Evolutionary conservation across 345 rosid genomes (phyloP).

Genomic region (Sisymbrium altissimum): DNA sequence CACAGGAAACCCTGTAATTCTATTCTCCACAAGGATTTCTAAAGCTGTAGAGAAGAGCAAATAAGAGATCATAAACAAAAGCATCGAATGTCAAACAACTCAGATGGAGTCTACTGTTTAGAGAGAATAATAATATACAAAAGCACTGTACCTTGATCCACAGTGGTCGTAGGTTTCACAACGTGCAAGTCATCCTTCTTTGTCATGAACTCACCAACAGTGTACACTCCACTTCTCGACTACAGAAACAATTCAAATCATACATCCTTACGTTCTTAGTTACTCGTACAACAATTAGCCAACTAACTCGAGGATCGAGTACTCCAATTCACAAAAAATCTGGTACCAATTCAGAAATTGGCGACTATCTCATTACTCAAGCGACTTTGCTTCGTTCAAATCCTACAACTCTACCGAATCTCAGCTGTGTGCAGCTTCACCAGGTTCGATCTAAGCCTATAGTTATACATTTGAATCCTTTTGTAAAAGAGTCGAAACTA

Average conservation of each 20-base stretch:
- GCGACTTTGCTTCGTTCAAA: not conserved
- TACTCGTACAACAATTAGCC: too few species aligned
- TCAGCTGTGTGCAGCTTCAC: not conserved
- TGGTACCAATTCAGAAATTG: too few species aligned
- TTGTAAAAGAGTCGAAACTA: not conserved
- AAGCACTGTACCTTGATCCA: constrained; percentile 65
- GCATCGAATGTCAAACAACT: not conserved
- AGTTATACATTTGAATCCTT: not conserved
- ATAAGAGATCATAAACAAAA: not conserved
- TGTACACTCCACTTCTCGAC: constrained; percentile 57
- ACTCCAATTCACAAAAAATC: too few species aligned
- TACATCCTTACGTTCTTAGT: not conserved
- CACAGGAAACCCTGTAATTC: constrained; percentile 92
- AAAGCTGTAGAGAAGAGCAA: constrained; percentile 47
- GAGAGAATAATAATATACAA: not conserved
- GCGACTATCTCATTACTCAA: not conserved
- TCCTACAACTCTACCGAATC: not conserved
- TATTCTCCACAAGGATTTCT: constrained; percentile 64
- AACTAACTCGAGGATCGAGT: too few species aligned
- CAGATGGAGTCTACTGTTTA: not conserved
- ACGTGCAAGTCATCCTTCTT: constrained; percentile 66
- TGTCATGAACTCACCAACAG: constrained; percentile 91
- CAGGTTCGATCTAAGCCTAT: not conserved
- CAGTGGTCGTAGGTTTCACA: constrained; percentile 72
- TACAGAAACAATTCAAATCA: constrained; percentile 30